A percentile compares a stretch with the other conserved stretches of the same genome.
These are phyloP conservation scores for Epichloe uncinata DNA, from an alignment of 2,329 filamentous ascomycete genomes.

Conservation along the genomic window DNA sequence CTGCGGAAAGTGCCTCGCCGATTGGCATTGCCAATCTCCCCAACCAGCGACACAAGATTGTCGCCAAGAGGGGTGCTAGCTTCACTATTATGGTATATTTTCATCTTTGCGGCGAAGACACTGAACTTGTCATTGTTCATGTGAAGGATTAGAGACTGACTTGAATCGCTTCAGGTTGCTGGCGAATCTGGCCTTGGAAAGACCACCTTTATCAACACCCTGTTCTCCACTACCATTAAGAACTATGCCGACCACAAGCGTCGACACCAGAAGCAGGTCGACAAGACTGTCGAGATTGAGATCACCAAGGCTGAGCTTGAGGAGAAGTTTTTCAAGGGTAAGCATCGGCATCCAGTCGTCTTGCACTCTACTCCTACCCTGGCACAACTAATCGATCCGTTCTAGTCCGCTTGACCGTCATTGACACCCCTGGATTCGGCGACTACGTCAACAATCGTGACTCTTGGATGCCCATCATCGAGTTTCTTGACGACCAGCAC, in stretches of 20 bases:
- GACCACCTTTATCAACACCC: conserved; percentile 99
- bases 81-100: conserved; percentile 91
- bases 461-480: conserved; percentile 99
- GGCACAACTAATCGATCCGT: no score
- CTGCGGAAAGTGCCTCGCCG: conserved; percentile 48
- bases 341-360: conserved; percentile 3
- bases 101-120: background rate
- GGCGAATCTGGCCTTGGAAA: conserved; percentile 97
- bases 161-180: conserved; percentile 54
- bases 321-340: conserved; percentile 99
- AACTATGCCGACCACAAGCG: conserved; percentile 99
- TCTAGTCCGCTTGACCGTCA: conserved; percentile 89
- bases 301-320: conserved; percentile 99
- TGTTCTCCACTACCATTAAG: conserved; percentile 99
- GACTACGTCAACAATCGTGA: conserved; percentile 99
- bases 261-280: conserved; percentile 97
- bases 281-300: conserved; percentile 99
- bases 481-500: conserved; percentile 99
- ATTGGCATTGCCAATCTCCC: conserved; percentile 65
- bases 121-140: background rate
- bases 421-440: conserved; percentile 96
- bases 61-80: conserved; percentile 76
- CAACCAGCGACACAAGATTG: conserved; percentile 64
- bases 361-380: background rate
- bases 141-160: background rate